These are phyloP conservation scores for Plantago coronopus DNA, from an alignment of 305 asterid species.

Conservation along the genomic window DNA sequence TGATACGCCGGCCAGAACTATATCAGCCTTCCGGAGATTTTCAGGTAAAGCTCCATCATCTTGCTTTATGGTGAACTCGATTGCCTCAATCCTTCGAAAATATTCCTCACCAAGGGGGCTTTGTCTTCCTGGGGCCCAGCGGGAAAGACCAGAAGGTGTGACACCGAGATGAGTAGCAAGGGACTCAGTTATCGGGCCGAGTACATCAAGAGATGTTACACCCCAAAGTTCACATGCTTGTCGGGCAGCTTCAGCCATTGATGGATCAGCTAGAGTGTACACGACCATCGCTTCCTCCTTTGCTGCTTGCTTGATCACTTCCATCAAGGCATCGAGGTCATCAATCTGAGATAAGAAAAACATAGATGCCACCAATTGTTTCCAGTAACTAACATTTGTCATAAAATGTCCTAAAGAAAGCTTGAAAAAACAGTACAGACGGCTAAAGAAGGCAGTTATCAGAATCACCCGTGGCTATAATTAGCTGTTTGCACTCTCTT, in stretches of 20 bases:
- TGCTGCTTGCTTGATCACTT: constrained; percentile 54
- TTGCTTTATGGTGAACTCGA: constrained; percentile 92
- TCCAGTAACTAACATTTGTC: too few species aligned
- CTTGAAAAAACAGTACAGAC: too few species aligned
- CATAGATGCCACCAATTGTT: background rate
- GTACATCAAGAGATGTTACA: constrained; percentile 41
- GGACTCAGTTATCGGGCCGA: constrained; percentile 51
- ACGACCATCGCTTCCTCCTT: constrained; percentile 52
- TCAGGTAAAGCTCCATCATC: constrained; percentile 92
- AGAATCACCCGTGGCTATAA: too few species aligned
- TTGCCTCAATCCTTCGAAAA: constrained; percentile 75
- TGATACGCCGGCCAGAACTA: constrained; percentile 80
- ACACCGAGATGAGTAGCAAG: constrained; percentile 52
- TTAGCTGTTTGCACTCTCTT: too few species aligned
- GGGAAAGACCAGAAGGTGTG: constrained; percentile 72
- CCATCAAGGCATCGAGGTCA: constrained; percentile 45
- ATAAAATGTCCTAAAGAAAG: too few species aligned
- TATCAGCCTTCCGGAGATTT: constrained; percentile 67
- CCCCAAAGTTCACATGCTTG: constrained; percentile 56
- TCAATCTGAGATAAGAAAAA: constrained; percentile 32
- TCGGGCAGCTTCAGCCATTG: constrained; percentile 47
- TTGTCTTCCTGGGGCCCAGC: constrained; percentile 79
- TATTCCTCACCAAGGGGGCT: constrained; percentile 66
- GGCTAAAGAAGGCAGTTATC: too few species aligned
- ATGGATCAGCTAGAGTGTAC: constrained; percentile 49